A percentile compares a stretch with the other conserved stretches of the same genome.
phyloP scores from a whole-genome alignment of 768 basidiomycete species.

The Termitomyces heimii region DNA sequence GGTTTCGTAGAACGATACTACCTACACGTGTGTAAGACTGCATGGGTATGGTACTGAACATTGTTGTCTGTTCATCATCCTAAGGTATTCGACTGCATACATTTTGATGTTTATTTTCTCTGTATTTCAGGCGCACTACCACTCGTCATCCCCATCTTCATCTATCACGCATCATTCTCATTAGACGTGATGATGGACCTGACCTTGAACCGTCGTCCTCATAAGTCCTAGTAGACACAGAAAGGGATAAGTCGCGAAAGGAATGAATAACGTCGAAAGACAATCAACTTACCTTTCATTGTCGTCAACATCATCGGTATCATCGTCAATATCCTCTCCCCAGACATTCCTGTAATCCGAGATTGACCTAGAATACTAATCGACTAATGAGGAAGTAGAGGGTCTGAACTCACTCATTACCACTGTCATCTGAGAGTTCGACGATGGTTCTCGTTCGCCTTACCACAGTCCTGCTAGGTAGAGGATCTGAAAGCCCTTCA shows the following conservation, averaged over 20 bases:
- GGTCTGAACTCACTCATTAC: constrained; percentile 1
- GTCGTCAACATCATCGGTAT: background rate
- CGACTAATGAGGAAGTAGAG: background rate
- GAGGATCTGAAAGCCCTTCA: background rate
- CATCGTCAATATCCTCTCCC: background rate
- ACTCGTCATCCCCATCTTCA: background rate
- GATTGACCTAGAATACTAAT: background rate
- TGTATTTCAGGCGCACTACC: background rate
- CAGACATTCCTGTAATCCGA: background rate
- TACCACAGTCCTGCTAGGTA: background rate
- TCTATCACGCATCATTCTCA: constrained; percentile 3
- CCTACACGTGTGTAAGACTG: background rate
- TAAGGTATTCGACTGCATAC: background rate
- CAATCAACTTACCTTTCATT: background rate
- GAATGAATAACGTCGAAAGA: no score
- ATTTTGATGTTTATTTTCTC: background rate
- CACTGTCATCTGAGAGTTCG: constrained; percentile 3
- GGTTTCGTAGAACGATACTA: background rate
- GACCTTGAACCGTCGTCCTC: constrained; percentile 10
- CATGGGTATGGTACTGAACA: background rate
- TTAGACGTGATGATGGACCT: constrained; percentile 9
- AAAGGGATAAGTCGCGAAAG: background rate
- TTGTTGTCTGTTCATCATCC: background rate
- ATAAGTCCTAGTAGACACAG: background rate
- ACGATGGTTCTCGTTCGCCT: background rate